Evolutionary conservation across 2,329 filamentous ascomycete species (phyloP), one percentile per base, ranked within the genome.

Genomic region (Colletotrichum truncatum): DNA sequence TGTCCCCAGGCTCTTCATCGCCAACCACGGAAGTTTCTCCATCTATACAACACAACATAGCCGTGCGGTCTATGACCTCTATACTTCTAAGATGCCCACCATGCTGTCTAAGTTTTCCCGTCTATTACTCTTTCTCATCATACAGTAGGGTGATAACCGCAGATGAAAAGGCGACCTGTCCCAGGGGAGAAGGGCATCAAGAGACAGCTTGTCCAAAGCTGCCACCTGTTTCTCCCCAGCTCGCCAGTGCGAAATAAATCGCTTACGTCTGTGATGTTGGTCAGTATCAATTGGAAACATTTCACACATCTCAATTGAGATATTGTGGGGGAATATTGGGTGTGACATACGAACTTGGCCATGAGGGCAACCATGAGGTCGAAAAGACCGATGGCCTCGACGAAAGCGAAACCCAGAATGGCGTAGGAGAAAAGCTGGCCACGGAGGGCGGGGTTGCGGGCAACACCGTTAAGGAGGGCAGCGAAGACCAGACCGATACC

Each of bases 401-500:
- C 93, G 91, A 96, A 96, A 81, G 93, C 93, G 87, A 96, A 96
- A 87, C 93, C 93, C 80, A 96, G 87, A 92, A 96, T 95, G 89
- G 93, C 93, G 86, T 96, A 95, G 75, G 92, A 93, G 92, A 96
- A 97, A 79, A 97, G 93, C 89, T 97, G 93, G 82, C 93, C 93
- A 86, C 93, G 91, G 86, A 97, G 92, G 80, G 91, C 92, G 79
- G 93, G 93, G 92, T 97, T 97, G 87, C 93, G 93, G 87, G 93
- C 92, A 82, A 96, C 93, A 85, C 90, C 90, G 84, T 92, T 90
- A 80, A 97, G 88, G 81, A 97, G 92, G 78, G 92, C 90, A 80
- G 91, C 93, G 89, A 97, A 97, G 80, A 97, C 93, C 80, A 95
- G 90, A 88, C 93, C 93, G 84, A 96, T 97, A 93, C 93, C 93